Evolutionary conservation across 2,329 filamentous ascomycete genomes (phyloP), one percentile per base, ranked within the genome.

Genomic region (Arthrobotrys musiformis): DNA sequence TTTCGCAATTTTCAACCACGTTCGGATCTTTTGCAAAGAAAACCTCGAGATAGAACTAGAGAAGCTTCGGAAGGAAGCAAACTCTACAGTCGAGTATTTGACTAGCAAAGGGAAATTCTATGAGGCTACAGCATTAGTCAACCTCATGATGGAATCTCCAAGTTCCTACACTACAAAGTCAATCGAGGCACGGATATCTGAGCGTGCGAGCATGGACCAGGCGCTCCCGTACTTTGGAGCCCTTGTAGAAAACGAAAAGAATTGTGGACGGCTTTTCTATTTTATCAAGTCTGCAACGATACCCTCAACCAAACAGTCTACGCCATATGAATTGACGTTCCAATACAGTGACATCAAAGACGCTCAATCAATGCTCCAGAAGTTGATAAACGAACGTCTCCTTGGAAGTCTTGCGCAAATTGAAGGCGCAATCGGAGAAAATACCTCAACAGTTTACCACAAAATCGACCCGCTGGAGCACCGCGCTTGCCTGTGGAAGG

Each of bases 381-480:
- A 2, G 1, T 37, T 58, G 1, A 58, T 58, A 40, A 4, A 24
- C 6, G 13, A 24, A 7, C 33, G n/a, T 5, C 50, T 56, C 7
- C 15, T 0, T 13, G 50, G 28, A 19, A 35, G 28, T 11, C 28
- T 22, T 6, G 1, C 3, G 2, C 50, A 56, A 22, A 13, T 9
- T 24, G 15, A 9, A 4, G 48, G 15, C 24, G 15, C 2, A 17
- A 7, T 9, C 7, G 22, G 7, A 6, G 6, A 15, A 0, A 7
- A 22, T 6, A 13, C 1, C 28, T 28, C 15, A 35, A 56, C 28
- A 2, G 28, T 56, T 22, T 61, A 40, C 6, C 19, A 54, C 17
- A 30, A 13, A 28, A 62, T 70, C n/a, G 66, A 70, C n/a, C 66
- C 66, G 2, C 24, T 70, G 5, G 46, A 46, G 42, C 66, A 70